Base-by-base conservation (phyloP, 768 basidiomycete genomes). In the Phaeolepiota aurea region DNA sequence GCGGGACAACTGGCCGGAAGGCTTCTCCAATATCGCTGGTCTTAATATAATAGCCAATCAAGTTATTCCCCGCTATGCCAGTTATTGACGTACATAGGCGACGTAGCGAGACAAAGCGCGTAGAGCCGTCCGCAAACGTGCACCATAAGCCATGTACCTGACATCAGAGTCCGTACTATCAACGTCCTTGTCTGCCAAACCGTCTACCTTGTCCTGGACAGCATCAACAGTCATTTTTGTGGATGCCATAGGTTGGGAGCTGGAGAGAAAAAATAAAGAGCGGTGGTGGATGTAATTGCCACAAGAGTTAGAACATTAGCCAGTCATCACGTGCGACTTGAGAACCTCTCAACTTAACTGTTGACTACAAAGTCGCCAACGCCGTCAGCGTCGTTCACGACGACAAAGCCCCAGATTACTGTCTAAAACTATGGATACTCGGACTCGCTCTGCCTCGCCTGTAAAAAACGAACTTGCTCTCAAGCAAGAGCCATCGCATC, bases 21-120 rank as follows among this genome's bases (percentile, higher is more conserved):
- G 86, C 82, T 60, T 89, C 87, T 34, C 87, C 87, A 18, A 88
- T 64, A 52, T 87, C 86, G 61, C 83, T 85, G 32, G 83, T 86
- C 82, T 85, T 52, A 25, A n/a, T n/a, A n/a, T n/a, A n/a, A n/a
- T n/a, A n/a, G 38, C 38, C 22, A 44, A 16, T 41, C 32, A 50
- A 22, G 38, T 16, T 40, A 45, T 48, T 57, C 55, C n/a, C n/a
- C n/a, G n/a, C n/a, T n/a, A n/a, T n/a, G n/a, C n/a, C n/a, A n/a
- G n/a, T 38, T 30, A 20, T 41, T 20, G 45, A 62, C 72, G 44
- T 64, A 82, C 82, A 61, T 87, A 89, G 47, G 86, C 86, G 43
- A 89, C 59, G 53, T 91, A 91, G 14, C 87, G 72, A 12, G 74
- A 64, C 12, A 72, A 58, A 13, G 86, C 82, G 16, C 82, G 71